These are phyloP conservation scores for Lolium rigidum DNA, from an alignment of 176 grass and related monocot species.

Conservation along the genomic window DNA sequence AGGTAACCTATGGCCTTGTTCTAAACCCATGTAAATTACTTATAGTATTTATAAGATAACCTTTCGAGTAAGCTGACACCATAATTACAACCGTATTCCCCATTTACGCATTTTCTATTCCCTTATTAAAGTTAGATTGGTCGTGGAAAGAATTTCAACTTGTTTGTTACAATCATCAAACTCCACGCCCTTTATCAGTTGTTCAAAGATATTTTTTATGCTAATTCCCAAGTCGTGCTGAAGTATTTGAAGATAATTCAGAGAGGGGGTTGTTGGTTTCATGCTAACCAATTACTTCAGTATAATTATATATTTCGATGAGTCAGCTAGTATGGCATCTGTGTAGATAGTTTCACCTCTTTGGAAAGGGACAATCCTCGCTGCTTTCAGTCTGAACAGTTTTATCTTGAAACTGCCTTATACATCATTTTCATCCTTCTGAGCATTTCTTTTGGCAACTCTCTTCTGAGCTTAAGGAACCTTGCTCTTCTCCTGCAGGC, in stretches of 20 bases:
- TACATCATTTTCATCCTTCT: not conserved
- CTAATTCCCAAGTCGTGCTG: too few species aligned
- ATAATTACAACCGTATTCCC: not conserved
- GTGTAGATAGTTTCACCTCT: not conserved
- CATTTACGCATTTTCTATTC: not conserved
- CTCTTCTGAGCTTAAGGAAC: not conserved
- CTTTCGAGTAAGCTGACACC: not conserved
- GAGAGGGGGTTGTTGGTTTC: too few species aligned
- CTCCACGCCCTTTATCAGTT: not conserved
- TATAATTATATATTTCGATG: too few species aligned
- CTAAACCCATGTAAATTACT: not conserved
- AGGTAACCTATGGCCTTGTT: constrained; percentile 56
- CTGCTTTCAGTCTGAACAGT: constrained; percentile 22
- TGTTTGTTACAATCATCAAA: not conserved
- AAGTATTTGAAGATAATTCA: too few species aligned
- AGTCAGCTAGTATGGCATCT: not conserved
- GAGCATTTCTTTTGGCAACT: not conserved
- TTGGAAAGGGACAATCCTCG: not conserved
- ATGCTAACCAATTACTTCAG: too few species aligned
- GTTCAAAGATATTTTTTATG: not conserved
- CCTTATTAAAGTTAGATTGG: not conserved
- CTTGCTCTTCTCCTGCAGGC: constrained; percentile 53
- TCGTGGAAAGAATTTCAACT: not conserved
- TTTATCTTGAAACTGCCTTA: not conserved
- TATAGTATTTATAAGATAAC: not conserved